Evolutionary conservation across 2,329 filamentous ascomycete species (phyloP).

Genomic region (Fusarium pseudoanthophilum): DNA sequence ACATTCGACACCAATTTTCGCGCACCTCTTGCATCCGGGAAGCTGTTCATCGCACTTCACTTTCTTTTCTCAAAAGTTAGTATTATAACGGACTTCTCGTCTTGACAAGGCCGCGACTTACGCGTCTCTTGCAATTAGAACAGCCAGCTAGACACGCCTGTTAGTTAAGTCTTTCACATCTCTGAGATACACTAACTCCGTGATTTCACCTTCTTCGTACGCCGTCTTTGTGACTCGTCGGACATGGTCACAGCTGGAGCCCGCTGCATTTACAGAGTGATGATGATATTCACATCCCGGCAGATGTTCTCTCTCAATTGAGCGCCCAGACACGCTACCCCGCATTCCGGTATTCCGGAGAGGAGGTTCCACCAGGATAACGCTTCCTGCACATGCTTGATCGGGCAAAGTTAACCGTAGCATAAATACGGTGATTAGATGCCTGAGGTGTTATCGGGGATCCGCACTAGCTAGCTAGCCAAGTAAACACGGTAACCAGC

Average conservation of each 20-base stretch:
- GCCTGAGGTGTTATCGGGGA: neutral
- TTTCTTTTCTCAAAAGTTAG: conserved; percentile 2
- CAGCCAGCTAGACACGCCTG: conserved; percentile 4
- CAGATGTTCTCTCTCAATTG: neutral
- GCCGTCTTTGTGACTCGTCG: neutral
- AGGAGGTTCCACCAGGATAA: no score
- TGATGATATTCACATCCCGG: neutral
- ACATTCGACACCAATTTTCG: conserved; percentile 19
- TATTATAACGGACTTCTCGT: no score
- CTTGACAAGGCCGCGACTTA: neutral
- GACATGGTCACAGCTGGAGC: neutral
- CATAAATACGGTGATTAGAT: neutral
- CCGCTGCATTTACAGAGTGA: neutral
- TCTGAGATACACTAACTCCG: neutral
- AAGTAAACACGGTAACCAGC: no score
- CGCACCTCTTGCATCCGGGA: conserved; percentile 23
- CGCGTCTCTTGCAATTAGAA: conserved; percentile 23
- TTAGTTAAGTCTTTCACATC: neutral
- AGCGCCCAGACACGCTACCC: neutral
- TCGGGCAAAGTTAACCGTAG: neutral
- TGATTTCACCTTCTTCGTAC: conserved; percentile 6
- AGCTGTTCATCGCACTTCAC: conserved; percentile 33
- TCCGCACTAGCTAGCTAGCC: no score
- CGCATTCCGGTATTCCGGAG: neutral
- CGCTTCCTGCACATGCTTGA: neutral